Base-by-base conservation (phyloP, 495 filamentous ascomycete species). In the Tuber aestivum region DNA sequence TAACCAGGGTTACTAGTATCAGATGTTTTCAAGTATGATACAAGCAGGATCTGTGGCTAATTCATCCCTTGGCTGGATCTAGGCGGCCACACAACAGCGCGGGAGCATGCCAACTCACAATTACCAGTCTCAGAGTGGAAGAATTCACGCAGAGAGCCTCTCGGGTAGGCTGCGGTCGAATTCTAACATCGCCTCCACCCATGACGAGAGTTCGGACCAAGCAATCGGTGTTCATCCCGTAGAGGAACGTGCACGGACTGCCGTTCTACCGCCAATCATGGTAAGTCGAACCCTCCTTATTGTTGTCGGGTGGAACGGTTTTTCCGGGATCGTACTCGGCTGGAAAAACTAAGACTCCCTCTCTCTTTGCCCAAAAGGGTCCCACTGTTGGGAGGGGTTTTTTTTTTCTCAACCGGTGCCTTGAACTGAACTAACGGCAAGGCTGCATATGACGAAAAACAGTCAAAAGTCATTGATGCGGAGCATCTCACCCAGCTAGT, bases 211-310 rank as follows among this genome's bases (percentile, higher is more conserved):
- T 82, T 42, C 82, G 74, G 73, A 86, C 41, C 37, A 86, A 85
- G 69, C 83, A 87, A 73, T 84, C 87, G 32, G 85, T 61, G 86
- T 90, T 77, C 94, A 97, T 84, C 87, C 91, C 4, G 93, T 97
- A 12, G 92, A 96, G 84, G 89, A 93, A 9, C 87, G 93, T 76
- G 87, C 92, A 61, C 88, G 89, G 71, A 95, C 92, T 56, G 93
- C 95, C 14, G 89, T 96, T 82, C 84, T 99, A 70, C 95, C 96
- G n/a, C 95, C 95, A 70, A 93, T 99, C 35, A 91, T 97, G 90
- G 92, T 93, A 85, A 78, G 87, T 83, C 42, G 61, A 72, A 50
- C 44, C 56, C 27, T 27, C 76, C 72, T 74, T 80, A 75, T 80
- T 71, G 32, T 73, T 82, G 79, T 82, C 76, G 37, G 41, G 69